A percentile compares a stretch with the other conserved stretches of the same genome.
Evolutionary conservation across 2,329 filamentous ascomycete genomes (phyloP).

Genomic region (Ophiostoma ulmi): DNA sequence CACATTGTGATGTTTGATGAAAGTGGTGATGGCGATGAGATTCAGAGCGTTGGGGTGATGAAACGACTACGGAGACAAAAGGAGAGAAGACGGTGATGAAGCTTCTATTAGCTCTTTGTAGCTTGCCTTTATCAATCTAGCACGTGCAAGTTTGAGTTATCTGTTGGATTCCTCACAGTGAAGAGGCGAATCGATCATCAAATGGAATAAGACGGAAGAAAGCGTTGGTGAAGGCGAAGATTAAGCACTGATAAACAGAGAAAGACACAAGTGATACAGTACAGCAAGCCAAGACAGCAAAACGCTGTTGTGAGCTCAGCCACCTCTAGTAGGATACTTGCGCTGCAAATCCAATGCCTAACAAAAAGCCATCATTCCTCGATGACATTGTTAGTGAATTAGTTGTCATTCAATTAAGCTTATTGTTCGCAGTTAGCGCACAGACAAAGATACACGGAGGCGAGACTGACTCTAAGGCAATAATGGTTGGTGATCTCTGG

Average conservation of each 20-base stretch:
- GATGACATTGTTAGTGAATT: not conserved
- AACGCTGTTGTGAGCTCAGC: not conserved
- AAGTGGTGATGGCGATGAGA: not conserved
- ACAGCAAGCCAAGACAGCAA: not conserved
- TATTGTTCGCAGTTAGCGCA: not conserved
- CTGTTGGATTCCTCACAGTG: not conserved
- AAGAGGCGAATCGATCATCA: not conserved
- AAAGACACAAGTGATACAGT: not conserved
- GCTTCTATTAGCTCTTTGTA: not conserved
- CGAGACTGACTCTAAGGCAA: not conserved
- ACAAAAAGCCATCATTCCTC: not conserved
- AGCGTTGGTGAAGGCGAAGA: not conserved
- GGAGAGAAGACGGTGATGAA: not conserved
- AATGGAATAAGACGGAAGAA: not conserved
- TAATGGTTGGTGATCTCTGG: not conserved
- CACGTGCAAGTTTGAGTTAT: not conserved
- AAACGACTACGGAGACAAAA: not conserved
- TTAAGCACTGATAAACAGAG: not conserved
- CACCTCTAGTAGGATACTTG: not conserved
- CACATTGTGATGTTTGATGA: slow-evolving; percentile 25
- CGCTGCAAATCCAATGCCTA: too few relatives aligned
- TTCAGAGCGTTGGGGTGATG: not conserved
- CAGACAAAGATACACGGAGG: not conserved
- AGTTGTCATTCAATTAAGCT: not conserved
- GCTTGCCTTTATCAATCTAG: not conserved